phyloP scores from a whole-genome alignment of 306 rosid species.

The Sechiopsis laciniata region DNA sequence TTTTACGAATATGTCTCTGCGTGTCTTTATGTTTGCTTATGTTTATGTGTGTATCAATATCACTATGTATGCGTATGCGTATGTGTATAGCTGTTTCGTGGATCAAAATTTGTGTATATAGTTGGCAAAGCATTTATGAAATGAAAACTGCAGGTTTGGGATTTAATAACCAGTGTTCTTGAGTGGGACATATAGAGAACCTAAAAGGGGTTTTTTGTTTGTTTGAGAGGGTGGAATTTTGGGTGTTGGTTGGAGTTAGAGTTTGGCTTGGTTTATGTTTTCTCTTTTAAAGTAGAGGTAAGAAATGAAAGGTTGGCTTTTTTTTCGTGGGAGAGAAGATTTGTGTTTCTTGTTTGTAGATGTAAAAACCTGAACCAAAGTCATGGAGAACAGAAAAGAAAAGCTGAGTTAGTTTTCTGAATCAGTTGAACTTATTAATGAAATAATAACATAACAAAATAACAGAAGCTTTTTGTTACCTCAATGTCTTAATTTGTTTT shows the following conservation, averaged over 20 bases:
- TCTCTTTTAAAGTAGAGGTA: neutral
- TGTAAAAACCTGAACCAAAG: neutral
- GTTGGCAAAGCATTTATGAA: neutral
- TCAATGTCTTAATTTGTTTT: neutral
- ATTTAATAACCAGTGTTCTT: neutral
- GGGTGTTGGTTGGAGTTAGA: neutral
- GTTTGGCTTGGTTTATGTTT: conserved; percentile 1
- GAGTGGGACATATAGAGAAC: neutral
- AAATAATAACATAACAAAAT: neutral
- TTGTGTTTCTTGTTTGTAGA: neutral
- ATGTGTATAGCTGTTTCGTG: neutral
- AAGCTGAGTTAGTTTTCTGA: neutral
- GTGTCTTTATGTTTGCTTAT: neutral
- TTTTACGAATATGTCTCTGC: neutral
- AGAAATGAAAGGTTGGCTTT: neutral
- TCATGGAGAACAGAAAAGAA: neutral
- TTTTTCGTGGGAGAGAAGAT: neutral
- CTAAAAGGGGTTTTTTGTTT: neutral
- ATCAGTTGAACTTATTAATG: neutral
- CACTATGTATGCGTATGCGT: neutral
- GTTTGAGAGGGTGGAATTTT: conserved; percentile 14
- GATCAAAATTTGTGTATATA: neutral
- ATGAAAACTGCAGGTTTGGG: neutral
- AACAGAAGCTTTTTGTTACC: neutral
- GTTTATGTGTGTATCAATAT: neutral